phyloP scores from a whole-genome alignment of 768 basidiomycete species.

The Leccinum disarticulatum region DNA sequence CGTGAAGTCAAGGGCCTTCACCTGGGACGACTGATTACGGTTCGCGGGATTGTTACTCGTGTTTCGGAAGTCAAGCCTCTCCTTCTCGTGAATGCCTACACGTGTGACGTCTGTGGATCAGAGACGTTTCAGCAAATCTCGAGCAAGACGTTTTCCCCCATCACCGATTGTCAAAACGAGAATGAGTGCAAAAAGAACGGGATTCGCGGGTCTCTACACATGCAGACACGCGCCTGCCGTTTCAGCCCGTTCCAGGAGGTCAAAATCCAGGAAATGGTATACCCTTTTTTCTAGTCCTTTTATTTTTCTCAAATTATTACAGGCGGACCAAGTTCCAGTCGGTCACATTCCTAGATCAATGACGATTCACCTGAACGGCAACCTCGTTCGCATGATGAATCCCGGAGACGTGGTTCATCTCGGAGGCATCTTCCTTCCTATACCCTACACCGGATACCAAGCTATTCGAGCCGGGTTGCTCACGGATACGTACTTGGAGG shows the following conservation, averaged over 20 bases:
- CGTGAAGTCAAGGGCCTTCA: conserved; percentile 84
- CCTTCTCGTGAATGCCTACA: conserved; percentile 95
- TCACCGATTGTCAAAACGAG: conserved; percentile 84
- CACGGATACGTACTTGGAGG: conserved; percentile 96
- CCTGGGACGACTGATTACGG: conserved; percentile 92
- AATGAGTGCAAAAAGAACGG: conserved; percentile 84
- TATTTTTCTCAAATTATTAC: conserved; percentile 12
- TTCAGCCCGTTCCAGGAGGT: conserved; percentile 99
- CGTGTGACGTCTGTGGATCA: conserved; percentile 96
- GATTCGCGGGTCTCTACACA: conserved; percentile 87
- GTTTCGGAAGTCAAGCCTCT: conserved; percentile 99
- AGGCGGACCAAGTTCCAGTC: conserved; percentile 99
- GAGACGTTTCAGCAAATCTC: conserved; percentile 99
- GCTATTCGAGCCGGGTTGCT: conserved; percentile 95
- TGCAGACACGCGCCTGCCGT: conserved; percentile 97
- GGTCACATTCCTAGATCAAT: conserved; percentile 98
- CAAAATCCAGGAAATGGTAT: conserved; percentile 98
- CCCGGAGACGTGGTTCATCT: conserved; percentile 96
- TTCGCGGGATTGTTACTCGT: conserved; percentile 96
- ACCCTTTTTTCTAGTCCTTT: not conserved
- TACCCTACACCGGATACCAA: conserved; percentile 97
- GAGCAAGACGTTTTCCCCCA: conserved; percentile 86
- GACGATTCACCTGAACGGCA: conserved; percentile 94
- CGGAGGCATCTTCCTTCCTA: conserved; percentile 95
- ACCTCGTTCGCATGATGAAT: conserved; percentile 84